Conservation (phyloP, 352 stramenopile species). For the Phytophthora nicotianae region DNA sequence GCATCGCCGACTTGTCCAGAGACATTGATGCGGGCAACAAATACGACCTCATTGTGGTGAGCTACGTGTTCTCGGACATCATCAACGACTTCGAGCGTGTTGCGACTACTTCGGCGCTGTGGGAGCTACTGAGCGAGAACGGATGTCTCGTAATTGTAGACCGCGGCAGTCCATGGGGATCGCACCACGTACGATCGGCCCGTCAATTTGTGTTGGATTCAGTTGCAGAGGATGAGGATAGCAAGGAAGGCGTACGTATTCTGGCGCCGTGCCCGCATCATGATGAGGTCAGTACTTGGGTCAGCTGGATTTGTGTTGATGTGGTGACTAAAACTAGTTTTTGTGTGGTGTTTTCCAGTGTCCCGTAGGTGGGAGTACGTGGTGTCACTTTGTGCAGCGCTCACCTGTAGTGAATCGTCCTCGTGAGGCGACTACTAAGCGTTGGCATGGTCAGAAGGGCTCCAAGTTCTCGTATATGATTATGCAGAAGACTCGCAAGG, state of each 20-base stretch:
- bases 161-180: slow-evolving; percentile 82
- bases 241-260: slow-evolving; percentile 45
- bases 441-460: slow-evolving; percentile 84
- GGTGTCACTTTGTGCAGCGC: slow-evolving; percentile 89
- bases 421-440: slow-evolving; percentile 75
- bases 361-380: slow-evolving; percentile 68
- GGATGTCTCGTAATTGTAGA: slow-evolving; percentile 80
- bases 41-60: slow-evolving; percentile 80
- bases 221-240: slow-evolving; percentile 42
- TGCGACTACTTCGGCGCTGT: slow-evolving; percentile 74
- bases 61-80: slow-evolving; percentile 83
- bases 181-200: slow-evolving; percentile 80
- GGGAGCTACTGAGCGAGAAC: slow-evolving; percentile 79
- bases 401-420: slow-evolving; percentile 74
- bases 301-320: not conserved
- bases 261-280: slow-evolving; percentile 81
- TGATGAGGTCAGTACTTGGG: slow-evolving; percentile 51
- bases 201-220: slow-evolving; percentile 87
- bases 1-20: slow-evolving; percentile 74
- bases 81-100: slow-evolving; percentile 86
- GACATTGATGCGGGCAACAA: slow-evolving; percentile 66
- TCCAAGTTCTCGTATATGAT: slow-evolving; percentile 90
- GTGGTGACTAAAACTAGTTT: slow-evolving; percentile 11
- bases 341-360: slow-evolving; percentile 45
- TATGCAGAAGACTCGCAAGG: slow-evolving; percentile 65